phyloP scores from a whole-genome alignment of 495 filamentous ascomycete genomes.

The Viridothelium virens region DNA sequence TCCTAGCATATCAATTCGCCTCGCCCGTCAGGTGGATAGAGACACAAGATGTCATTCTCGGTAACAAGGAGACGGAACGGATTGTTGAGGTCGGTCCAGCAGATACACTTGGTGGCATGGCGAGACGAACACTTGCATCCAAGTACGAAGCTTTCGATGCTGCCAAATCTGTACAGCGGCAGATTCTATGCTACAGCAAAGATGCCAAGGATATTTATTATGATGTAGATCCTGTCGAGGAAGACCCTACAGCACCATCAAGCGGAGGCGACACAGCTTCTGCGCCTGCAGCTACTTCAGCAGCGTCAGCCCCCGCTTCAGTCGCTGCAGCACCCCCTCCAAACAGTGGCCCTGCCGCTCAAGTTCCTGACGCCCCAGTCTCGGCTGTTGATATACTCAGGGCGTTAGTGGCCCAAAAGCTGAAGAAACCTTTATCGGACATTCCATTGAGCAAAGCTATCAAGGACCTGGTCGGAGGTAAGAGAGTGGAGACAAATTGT shows the following conservation, averaged over 20 bases:
- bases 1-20: constrained; percentile 98
- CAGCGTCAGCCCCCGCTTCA: constrained; percentile 46
- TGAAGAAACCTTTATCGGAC: constrained; percentile 87
- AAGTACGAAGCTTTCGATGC: constrained; percentile 99
- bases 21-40: constrained; percentile 99
- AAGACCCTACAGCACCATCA: constrained; percentile 61
- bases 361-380: constrained; percentile 78
- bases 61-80: constrained; percentile 88
- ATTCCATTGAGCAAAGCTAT: constrained; percentile 94
- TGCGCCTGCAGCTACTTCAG: constrained; percentile 37
- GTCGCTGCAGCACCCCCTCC: constrained; percentile 51
- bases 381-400: constrained; percentile 83
- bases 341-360: constrained; percentile 78
- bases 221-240: constrained; percentile 90
- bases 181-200: constrained; percentile 99
- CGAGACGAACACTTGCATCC: constrained; percentile 85
- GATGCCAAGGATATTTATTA: constrained; percentile 99
- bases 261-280: constrained; percentile 36
- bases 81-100: constrained; percentile 97
- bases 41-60: constrained; percentile 98
- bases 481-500: constrained; percentile 33
- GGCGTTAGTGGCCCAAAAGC: constrained; percentile 91
- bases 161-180: constrained; percentile 85
- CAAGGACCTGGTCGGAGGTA: constrained; percentile 97
- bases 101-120: constrained; percentile 98